Percentiles rank a stretch among this genome's conserved stretches.
These are phyloP conservation scores for Floccularia luteovirens DNA, from an alignment of 768 basidiomycete genomes.

Conservation along the genomic window DNA sequence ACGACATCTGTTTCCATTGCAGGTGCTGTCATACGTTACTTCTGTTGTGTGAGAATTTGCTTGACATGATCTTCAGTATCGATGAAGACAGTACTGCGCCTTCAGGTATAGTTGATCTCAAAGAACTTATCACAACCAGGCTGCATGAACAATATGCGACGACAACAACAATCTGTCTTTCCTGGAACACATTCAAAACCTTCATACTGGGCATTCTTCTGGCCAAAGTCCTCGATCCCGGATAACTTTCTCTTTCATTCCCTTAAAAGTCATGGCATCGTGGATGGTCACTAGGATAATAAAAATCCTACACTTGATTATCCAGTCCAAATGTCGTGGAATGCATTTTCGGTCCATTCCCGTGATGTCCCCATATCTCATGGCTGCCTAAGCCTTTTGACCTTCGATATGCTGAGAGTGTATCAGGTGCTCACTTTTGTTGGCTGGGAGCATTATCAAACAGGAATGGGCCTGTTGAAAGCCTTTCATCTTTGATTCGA, in stretches of 20 bases:
- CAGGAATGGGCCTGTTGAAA: constrained; percentile 15
- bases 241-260: constrained; percentile 26
- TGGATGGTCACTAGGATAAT: constrained; percentile 21
- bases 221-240: constrained; percentile 15
- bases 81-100: constrained; percentile 18
- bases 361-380: constrained; percentile 9
- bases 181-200: constrained; percentile 19
- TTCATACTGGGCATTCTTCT: constrained; percentile 14
- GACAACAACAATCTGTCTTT: constrained; percentile 20
- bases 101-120: constrained; percentile 7
- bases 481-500: constrained; percentile 17
- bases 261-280: constrained; percentile 25
- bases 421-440: constrained; percentile 16
- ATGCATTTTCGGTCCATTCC: constrained; percentile 13
- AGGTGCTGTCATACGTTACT: constrained; percentile 15
- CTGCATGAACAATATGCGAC: constrained; percentile 11
- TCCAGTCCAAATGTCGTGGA: constrained; percentile 11
- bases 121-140: constrained; percentile 12
- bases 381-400: constrained; percentile 11
- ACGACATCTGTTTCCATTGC: constrained; percentile 25
- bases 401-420: constrained; percentile 19
- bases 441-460: constrained; percentile 13
- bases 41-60: constrained; percentile 13
- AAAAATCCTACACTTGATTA: constrained; percentile 18
- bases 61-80: constrained; percentile 26